phyloP scores from a whole-genome alignment of 2,329 filamentous ascomycete genomes.

The Venturia effusa region DNA sequence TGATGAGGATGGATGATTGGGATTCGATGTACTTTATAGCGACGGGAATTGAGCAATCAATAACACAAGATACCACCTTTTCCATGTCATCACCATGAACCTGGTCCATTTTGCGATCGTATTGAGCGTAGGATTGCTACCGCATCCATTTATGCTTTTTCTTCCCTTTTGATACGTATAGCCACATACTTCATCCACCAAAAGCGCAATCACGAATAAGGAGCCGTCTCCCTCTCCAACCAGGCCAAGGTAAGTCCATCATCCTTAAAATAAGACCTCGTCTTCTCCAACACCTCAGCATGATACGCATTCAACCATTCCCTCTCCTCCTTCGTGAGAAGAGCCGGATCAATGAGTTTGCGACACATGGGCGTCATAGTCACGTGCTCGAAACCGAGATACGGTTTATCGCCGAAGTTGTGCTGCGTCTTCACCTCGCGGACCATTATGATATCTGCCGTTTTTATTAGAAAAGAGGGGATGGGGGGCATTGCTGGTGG shows the following conservation, averaged over 20 bases:
- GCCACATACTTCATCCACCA: neutral
- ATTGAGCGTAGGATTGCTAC: too few species aligned
- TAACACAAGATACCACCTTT: neutral
- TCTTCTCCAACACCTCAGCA: conserved; percentile 70
- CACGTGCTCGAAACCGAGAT: conserved; percentile 89
- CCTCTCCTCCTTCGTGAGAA: conserved; percentile 66
- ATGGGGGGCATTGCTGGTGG: conserved; percentile 12
- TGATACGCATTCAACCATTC: conserved; percentile 84
- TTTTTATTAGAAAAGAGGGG: conserved; percentile 7
- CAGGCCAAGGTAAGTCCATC: conserved; percentile 65
- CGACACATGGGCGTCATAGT: conserved; percentile 94
- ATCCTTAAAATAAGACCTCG: conserved; percentile 60
- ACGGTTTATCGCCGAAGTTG: conserved; percentile 87
- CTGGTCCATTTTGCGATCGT: too few species aligned
- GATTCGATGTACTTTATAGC: neutral
- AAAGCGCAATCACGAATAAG: conserved; percentile 18
- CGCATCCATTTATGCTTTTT: too few species aligned
- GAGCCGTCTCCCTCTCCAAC: conserved; percentile 77
- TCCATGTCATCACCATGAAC: neutral
- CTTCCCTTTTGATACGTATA: neutral
- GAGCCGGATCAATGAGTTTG: conserved; percentile 65
- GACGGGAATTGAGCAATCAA: neutral
- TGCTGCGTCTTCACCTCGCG: conserved; percentile 78
- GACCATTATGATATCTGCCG: conserved; percentile 69
- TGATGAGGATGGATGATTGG: neutral